Evolutionary conservation across 805 yeast species (phyloP).

Genomic region (Metschnikowia peoriensis): DNA sequence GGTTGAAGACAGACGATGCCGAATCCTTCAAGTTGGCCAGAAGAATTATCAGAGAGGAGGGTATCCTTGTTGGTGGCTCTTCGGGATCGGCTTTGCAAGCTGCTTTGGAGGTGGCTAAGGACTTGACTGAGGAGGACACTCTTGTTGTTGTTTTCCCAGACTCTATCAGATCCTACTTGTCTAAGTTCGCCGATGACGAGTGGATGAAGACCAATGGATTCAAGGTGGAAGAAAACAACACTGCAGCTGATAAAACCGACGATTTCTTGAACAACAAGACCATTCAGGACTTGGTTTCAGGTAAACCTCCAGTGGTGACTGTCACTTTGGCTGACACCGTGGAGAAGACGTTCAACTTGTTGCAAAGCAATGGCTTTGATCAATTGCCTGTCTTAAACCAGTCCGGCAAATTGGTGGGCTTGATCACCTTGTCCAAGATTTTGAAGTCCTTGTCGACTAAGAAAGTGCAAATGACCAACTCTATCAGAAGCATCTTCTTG

Average conservation of each 20-base stretch:
- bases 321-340: constrained; percentile 60
- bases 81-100: constrained; percentile 84
- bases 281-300: constrained; percentile 61
- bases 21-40: constrained; percentile 79
- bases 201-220: constrained; percentile 83
- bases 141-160: constrained; percentile 85
- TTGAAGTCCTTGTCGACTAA: constrained; percentile 65
- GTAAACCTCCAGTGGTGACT: constrained; percentile 75
- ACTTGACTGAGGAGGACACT: constrained; percentile 67
- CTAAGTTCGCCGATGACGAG: constrained; percentile 87
- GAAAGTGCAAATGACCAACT: constrained; percentile 52
- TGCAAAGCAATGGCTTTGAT: constrained; percentile 77
- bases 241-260: constrained; percentile 43
- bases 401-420: constrained; percentile 65
- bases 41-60: constrained; percentile 80
- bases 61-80: constrained; percentile 86
- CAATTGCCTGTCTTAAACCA: constrained; percentile 74
- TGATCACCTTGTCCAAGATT: constrained; percentile 72
- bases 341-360: constrained; percentile 61
- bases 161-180: constrained; percentile 79
- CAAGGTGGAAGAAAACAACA: constrained; percentile 50
- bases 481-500: constrained; percentile 58
- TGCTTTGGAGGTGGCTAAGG: constrained; percentile 65
- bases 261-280: constrained; percentile 42
- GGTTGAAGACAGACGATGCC: constrained; percentile 86